Evolutionary conservation across 352 stramenopile genomes (phyloP), one percentile per base, ranked within the genome.

Genomic region (Globisporangium cederbergense): DNA sequence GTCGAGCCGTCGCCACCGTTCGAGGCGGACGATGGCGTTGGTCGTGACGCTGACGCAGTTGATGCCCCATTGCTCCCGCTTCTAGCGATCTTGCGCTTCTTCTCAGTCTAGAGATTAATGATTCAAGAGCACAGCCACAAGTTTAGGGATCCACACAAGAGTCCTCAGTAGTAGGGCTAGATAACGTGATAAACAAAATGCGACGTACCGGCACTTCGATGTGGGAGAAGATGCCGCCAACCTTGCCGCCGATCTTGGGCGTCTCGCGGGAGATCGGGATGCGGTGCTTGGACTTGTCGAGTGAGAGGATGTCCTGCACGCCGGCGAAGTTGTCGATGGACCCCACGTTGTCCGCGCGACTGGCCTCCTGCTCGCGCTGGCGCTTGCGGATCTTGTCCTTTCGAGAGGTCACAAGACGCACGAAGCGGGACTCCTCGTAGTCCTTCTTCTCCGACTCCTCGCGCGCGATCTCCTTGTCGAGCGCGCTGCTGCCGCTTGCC

Each of bases 371-470:
- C 58, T 95, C 86, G 66, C 87, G 87, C 74, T 92, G 81, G 13
- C 85, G 85, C 66, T 94, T 95, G 67, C 84, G 79, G 43, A 94
- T 90, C 69, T 95, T 95, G 76, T 95, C 87, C 63, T 95, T 95
- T 63, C 85, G 80, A 40, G 83, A 93, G 36, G 83, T 93, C 58
- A 95, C 87, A 42, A 94, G 75, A 62, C 87, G 87, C 54, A 95
- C 87, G 51, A 95, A 95, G 42, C 87, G 85, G 6, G 81, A 89
- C 61, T 95, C 87, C 70, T 95, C 87, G 64, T 87, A 95, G 9
- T 90, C 81, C 54, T 81, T 88, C 74, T 93, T 93, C 64, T 95
- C 87, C 5, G 80, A 79, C 32, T 93, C 87, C 57, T 95, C 87
- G 30, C 84, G 82, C 20, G 82, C 83, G 22, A 89, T 81, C 49